phyloP scores from a whole-genome alignment of 2,329 filamentous ascomycete genomes.

The Annulohypoxylon truncatum region DNA sequence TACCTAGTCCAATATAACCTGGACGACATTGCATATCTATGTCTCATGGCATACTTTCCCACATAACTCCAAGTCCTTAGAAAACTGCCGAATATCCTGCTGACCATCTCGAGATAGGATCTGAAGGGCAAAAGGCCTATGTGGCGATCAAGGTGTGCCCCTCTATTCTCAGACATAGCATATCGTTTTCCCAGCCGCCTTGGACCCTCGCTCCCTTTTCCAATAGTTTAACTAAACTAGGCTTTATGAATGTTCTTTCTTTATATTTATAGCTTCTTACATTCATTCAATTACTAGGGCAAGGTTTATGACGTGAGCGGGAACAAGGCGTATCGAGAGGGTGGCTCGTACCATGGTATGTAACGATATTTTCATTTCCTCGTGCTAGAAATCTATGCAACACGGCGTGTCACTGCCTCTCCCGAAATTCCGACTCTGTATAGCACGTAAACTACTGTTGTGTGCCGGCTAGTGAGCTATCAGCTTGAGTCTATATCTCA shows the following conservation, averaged over 20 bases:
- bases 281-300: constrained; percentile 67
- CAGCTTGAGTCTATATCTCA: constrained; percentile 11
- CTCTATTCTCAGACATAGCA: not conserved
- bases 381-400: not conserved
- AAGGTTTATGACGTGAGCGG: constrained; percentile 94
- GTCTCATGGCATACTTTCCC: not conserved
- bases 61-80: not conserved
- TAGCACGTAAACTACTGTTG: constrained; percentile 8
- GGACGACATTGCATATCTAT: not conserved
- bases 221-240: constrained; percentile 51
- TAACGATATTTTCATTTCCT: constrained; percentile 30
- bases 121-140: constrained; percentile 72
- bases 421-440: not conserved
- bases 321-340: constrained; percentile 86
- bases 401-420: constrained; percentile 1
- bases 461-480: constrained; percentile 14
- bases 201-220: not conserved
- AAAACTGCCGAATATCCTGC: constrained; percentile 8
- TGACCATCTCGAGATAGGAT: constrained; percentile 60
- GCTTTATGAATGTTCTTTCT: not conserved
- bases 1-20: not conserved
- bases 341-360: constrained; percentile 86
- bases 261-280: constrained; percentile 56
- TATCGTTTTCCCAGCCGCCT: not conserved
- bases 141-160: constrained; percentile 74